A percentile compares a stretch with the other conserved stretches of the same genome.
phyloP scores from a whole-genome alignment of 495 filamentous ascomycete species.

The Aspergillus leporis region DNA sequence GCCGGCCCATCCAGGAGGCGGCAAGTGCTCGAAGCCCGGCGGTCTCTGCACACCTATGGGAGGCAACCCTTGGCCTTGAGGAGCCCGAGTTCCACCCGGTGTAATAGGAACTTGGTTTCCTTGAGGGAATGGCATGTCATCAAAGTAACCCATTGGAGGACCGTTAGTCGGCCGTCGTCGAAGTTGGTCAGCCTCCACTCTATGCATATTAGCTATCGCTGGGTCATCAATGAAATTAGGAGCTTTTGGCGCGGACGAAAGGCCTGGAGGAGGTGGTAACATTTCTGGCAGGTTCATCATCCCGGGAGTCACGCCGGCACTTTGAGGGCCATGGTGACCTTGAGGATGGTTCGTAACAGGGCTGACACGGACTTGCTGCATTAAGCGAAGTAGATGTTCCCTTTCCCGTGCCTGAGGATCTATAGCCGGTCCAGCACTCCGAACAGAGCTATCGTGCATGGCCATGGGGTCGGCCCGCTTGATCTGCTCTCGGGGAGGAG shows the following conservation, averaged over 20 bases:
- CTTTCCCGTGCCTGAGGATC: slow-evolving; percentile 45
- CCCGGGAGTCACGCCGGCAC: slow-evolving; percentile 36
- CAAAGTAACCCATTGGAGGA: slow-evolving; percentile 48
- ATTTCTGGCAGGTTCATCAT: slow-evolving; percentile 46
- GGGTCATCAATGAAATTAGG: slow-evolving; percentile 49
- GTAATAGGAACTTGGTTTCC: slow-evolving; percentile 39
- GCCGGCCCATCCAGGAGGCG: slow-evolving; percentile 44
- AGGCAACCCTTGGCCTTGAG: slow-evolving; percentile 36
- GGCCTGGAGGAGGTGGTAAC: slow-evolving; percentile 46
- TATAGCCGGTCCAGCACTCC: slow-evolving; percentile 21
- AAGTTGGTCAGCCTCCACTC: slow-evolving; percentile 45
- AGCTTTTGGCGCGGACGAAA: slow-evolving; percentile 39
- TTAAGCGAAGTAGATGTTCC: slow-evolving; percentile 52
- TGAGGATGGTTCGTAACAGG: slow-evolving; percentile 25
- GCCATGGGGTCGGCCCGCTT: slow-evolving; percentile 33
- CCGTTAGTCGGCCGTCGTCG: slow-evolving; percentile 41
- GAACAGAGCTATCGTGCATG: slow-evolving; percentile 20
- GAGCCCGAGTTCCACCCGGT: slow-evolving; percentile 36
- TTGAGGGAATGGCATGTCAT: slow-evolving; percentile 43
- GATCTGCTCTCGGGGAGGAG: slow-evolving; percentile 35
- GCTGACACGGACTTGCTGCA: slow-evolving; percentile 50
- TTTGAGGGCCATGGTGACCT: slow-evolving; percentile 34
- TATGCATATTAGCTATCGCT: slow-evolving; percentile 49
- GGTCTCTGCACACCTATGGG: slow-evolving; percentile 48
- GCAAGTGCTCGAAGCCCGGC: slow-evolving; percentile 51